Conservation (phyloP, 2,329 filamentous ascomycete species). For the Penicillium sp. region DNA sequence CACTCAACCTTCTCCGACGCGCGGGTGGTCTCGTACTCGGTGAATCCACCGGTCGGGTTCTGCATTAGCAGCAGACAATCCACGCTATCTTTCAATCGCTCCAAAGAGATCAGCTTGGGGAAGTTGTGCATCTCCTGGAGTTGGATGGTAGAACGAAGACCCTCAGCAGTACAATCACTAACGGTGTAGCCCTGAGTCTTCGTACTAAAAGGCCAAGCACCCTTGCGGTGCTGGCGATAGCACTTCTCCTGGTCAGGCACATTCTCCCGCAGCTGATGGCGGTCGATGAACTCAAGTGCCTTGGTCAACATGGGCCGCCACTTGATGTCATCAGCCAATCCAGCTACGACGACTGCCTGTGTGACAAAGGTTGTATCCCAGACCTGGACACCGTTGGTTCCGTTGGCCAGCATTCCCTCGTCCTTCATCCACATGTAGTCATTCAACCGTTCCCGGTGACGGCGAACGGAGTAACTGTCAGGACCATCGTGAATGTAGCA, state of each 20-base stretch:
- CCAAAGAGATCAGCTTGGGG: constrained; percentile 67
- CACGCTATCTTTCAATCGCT: constrained; percentile 77
- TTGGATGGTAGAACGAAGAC: constrained; percentile 76
- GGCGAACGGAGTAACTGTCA: constrained; percentile 63
- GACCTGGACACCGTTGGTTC: constrained; percentile 94
- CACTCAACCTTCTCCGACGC: constrained; percentile 74
- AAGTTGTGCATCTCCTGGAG: constrained; percentile 75
- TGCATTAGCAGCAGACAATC: constrained; percentile 91
- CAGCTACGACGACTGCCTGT: constrained; percentile 73
- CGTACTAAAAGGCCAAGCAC: constrained; percentile 94
- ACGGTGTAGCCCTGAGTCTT: constrained; percentile 90
- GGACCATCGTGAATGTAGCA: constrained; percentile 83
- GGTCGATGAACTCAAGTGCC: constrained; percentile 78
- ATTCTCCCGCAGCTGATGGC: constrained; percentile 85
- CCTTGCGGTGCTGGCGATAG: constrained; percentile 87
- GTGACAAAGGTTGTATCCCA: constrained; percentile 95
- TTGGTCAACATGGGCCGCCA: constrained; percentile 80
- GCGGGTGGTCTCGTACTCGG: constrained; percentile 81
- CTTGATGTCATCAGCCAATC: constrained; percentile 68
- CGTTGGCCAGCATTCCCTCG: constrained; percentile 91
- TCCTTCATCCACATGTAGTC: constrained; percentile 89
- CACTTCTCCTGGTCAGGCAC: constrained; percentile 70
- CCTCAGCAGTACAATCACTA: constrained; percentile 90
- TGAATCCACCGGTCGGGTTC: constrained; percentile 77
- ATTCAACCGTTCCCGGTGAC: constrained; percentile 73